Evolutionary conservation across 805 yeast genomes (phyloP).

Genomic region (Huiozyma naganishii): DNA sequence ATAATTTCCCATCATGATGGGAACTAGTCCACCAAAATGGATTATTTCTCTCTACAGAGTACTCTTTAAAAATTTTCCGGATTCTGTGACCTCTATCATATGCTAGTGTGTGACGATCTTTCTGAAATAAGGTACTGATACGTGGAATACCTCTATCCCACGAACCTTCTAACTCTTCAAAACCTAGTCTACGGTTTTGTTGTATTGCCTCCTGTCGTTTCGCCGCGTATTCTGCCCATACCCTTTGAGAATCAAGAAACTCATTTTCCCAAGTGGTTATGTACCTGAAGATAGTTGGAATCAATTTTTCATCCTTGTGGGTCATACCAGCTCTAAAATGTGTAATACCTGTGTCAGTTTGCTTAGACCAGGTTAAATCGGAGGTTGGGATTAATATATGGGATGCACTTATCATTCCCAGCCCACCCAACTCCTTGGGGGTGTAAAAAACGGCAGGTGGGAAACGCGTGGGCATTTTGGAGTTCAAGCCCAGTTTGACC

Average conservation of each 20-base stretch:
- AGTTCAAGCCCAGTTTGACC: slow-evolving; percentile 88
- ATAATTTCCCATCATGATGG: slow-evolving; percentile 89
- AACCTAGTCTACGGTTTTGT: slow-evolving; percentile 74
- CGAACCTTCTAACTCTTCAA: slow-evolving; percentile 85
- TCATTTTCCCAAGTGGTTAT: slow-evolving; percentile 96
- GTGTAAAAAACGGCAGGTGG: slow-evolving; percentile 99
- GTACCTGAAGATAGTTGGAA: slow-evolving; percentile 90
- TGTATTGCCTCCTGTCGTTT: slow-evolving; percentile 79
- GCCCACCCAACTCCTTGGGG: slow-evolving; percentile 93
- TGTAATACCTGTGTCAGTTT: slow-evolving; percentile 88
- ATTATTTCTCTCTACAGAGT: slow-evolving; percentile 56
- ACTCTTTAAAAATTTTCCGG: slow-evolving; percentile 69
- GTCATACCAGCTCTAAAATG: slow-evolving; percentile 93
- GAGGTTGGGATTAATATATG: slow-evolving; percentile 91
- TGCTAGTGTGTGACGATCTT: slow-evolving; percentile 87
- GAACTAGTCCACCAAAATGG: slow-evolving; percentile 96
- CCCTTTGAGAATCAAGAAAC: slow-evolving; percentile 85
- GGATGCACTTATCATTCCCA: slow-evolving; percentile 96
- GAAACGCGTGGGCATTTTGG: slow-evolving; percentile 96
- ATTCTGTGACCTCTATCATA: slow-evolving; percentile 89
- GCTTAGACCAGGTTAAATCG: slow-evolving; percentile 82
- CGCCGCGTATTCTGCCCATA: slow-evolving; percentile 94
- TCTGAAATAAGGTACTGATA: slow-evolving; percentile 88
- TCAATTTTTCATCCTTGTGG: slow-evolving; percentile 63
- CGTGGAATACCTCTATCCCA: slow-evolving; percentile 98